phyloP scores from a whole-genome alignment of 2,329 filamentous ascomycete genomes.

The Penicillium sp. region DNA sequence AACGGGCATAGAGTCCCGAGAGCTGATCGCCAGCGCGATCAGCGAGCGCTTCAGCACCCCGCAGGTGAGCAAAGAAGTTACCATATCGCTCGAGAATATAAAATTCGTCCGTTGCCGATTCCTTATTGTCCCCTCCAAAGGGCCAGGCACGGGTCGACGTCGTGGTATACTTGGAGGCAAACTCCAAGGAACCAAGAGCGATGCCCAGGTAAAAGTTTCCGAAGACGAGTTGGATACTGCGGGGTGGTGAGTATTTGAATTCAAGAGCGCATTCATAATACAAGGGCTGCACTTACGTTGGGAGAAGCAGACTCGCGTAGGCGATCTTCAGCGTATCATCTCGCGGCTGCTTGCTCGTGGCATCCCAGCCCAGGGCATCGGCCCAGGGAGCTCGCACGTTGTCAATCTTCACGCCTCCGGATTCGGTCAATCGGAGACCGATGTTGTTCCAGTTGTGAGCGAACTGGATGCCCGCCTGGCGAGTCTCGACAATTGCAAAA shows the following conservation, averaged over 20 bases:
- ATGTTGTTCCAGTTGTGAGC: conserved; percentile 66
- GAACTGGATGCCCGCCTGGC: conserved; percentile 58
- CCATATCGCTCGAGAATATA: conserved; percentile 68
- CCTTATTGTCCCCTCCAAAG: conserved; percentile 64
- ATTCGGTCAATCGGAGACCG: conserved; percentile 65
- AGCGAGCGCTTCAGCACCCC: conserved; percentile 61
- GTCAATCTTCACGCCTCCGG: conserved; percentile 62
- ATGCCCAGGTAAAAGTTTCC: conserved; percentile 68
- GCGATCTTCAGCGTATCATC: conserved; percentile 54
- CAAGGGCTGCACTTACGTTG: conserved; percentile 48
- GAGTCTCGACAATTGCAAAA: conserved; percentile 62
- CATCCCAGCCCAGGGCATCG: conserved; percentile 65
- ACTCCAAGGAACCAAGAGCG: conserved; percentile 59
- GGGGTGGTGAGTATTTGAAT: not conserved
- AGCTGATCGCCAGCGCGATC: conserved; percentile 58
- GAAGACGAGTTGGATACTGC: conserved; percentile 65
- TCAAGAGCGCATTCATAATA: not conserved
- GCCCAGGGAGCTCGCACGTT: conserved; percentile 60
- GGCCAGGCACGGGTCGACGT: conserved; percentile 64
- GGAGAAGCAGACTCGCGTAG: conserved; percentile 61
- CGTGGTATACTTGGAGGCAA: conserved; percentile 59
- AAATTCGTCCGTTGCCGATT: conserved; percentile 62
- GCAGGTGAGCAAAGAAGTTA: conserved; percentile 63
- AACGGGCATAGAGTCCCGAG: conserved; percentile 49
- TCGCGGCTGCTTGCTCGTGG: conserved; percentile 52